Evolutionary conservation across 1,139 yeast species (phyloP).

Genomic region (Trichomonascaceae sp.): DNA sequence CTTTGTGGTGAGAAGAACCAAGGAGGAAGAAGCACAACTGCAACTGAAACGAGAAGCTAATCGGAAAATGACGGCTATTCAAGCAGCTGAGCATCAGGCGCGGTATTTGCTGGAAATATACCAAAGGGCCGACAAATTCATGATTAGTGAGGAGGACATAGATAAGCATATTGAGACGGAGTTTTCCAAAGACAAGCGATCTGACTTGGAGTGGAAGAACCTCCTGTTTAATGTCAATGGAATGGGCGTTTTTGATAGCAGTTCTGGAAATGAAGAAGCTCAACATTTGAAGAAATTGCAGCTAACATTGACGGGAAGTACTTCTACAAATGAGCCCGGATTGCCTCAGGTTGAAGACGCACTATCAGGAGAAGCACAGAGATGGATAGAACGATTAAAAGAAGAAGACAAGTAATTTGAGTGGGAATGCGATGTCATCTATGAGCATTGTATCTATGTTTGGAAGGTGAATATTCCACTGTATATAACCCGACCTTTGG

Average conservation of each 20-base stretch:
- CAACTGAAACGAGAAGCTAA: constrained; percentile 49
- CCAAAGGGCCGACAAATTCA: constrained; percentile 61
- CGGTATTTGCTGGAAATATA: constrained; percentile 59
- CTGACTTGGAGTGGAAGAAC: constrained; percentile 3
- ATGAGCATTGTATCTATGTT: too few relatives aligned
- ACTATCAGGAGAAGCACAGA: constrained; percentile 6
- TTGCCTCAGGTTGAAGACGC: constrained; percentile 41
- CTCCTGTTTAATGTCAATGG: constrained; percentile 3
- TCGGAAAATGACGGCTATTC: constrained; percentile 41
- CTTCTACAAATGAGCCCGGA: constrained; percentile 43
- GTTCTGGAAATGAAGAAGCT: background rate
- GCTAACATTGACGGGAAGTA: constrained; percentile 24
- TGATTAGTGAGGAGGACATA: constrained; percentile 59
- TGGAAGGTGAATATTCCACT: background rate
- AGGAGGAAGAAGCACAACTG: constrained; percentile 51
- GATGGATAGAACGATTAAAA: constrained; percentile 5
- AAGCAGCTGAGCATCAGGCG: constrained; percentile 45
- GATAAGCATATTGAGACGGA: constrained; percentile 52
- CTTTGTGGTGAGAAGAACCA: constrained; percentile 64
- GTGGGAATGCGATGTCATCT: too few relatives aligned
- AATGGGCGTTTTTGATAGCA: background rate
- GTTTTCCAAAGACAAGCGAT: constrained; percentile 28
- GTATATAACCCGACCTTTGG: background rate
- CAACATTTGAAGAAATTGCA: constrained; percentile 14
- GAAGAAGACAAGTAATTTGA: background rate